Conservation (phyloP, 2,329 filamentous ascomycete genomes). For the Diplodia intermedia region DNA sequence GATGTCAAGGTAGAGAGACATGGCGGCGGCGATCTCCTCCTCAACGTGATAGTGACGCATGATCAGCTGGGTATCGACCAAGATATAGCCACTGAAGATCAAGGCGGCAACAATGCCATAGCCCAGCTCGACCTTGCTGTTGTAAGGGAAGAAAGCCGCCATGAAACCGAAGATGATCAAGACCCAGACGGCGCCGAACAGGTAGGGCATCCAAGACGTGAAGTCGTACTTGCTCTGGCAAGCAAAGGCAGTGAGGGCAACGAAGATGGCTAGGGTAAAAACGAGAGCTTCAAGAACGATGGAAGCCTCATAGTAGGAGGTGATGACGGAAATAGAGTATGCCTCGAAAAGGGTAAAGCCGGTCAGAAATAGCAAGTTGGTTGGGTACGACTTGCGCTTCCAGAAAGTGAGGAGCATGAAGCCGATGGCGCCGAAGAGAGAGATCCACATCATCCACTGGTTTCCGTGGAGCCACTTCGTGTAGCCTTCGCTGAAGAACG, state of each 20-base stretch:
- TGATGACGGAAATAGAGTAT: slow-evolving; percentile 90
- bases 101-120: slow-evolving; percentile 84
- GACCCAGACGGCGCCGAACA: slow-evolving; percentile 89
- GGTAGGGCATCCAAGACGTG: slow-evolving; percentile 94
- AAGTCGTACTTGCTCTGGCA: slow-evolving; percentile 99
- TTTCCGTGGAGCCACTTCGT: slow-evolving; percentile 86
- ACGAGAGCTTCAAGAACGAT: slow-evolving; percentile 91
- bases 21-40: slow-evolving; percentile 94
- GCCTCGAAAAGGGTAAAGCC: slow-evolving; percentile 92
- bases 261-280: slow-evolving; percentile 75
- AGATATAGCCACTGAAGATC: slow-evolving; percentile 92
- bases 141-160: slow-evolving; percentile 84
- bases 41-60: slow-evolving; percentile 97
- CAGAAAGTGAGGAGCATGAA: slow-evolving; percentile 91
- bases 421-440: slow-evolving; percentile 80
- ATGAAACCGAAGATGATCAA: slow-evolving; percentile 93
- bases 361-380: slow-evolving; percentile 89
- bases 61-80: slow-evolving; percentile 95
- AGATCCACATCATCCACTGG: slow-evolving; percentile 83
- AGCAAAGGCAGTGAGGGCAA: slow-evolving; percentile 77
- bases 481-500: slow-evolving; percentile 83
- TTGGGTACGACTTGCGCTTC: slow-evolving; percentile 95
- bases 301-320: slow-evolving; percentile 82
- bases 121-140: slow-evolving; percentile 79
- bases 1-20: slow-evolving; percentile 93